These are phyloP conservation scores for Candida pini DNA, from an alignment of 805 yeast species.

Conservation along the genomic window DNA sequence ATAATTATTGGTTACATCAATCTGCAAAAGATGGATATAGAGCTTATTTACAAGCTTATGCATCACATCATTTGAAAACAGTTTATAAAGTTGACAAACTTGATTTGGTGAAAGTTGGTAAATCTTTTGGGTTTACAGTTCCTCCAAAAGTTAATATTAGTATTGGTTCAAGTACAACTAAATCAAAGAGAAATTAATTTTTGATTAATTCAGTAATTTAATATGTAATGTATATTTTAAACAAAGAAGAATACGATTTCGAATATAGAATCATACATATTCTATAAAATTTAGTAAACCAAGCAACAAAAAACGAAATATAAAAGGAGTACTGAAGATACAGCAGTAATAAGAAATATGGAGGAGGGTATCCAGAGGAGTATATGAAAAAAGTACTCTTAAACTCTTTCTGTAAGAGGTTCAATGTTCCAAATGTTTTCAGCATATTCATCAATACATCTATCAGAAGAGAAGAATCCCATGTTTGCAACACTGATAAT, in stretches of 20 bases:
- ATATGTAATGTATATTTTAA: constrained; percentile 28
- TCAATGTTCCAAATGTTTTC: constrained; percentile 91
- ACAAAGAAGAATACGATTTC: no score
- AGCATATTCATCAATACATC: constrained; percentile 89
- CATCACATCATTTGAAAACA: constrained; percentile 92
- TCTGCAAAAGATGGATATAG: constrained; percentile 97
- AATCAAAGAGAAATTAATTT: constrained; percentile 4
- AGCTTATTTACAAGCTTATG: constrained; percentile 93
- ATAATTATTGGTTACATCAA: constrained; percentile 91
- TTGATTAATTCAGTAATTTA: constrained; percentile 22
- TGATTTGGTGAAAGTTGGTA: constrained; percentile 91
- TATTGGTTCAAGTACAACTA: constrained; percentile 73
- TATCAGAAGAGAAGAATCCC: constrained; percentile 89
- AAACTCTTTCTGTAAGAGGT: constrained; percentile 36
- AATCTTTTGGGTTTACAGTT: constrained; percentile 87
- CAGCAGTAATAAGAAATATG: not conserved
- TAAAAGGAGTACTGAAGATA: not conserved
- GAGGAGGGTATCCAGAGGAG: not conserved
- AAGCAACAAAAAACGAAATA: not conserved
- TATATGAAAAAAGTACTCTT: not conserved
- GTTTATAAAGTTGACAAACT: constrained; percentile 95
- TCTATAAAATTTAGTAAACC: no score
- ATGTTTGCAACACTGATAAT: constrained; percentile 81
- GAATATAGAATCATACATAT: no score
- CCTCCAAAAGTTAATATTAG: constrained; percentile 97